phyloP scores from a whole-genome alignment of 345 rosid genomes.

The Crucihimalaya himalaica region DNA sequence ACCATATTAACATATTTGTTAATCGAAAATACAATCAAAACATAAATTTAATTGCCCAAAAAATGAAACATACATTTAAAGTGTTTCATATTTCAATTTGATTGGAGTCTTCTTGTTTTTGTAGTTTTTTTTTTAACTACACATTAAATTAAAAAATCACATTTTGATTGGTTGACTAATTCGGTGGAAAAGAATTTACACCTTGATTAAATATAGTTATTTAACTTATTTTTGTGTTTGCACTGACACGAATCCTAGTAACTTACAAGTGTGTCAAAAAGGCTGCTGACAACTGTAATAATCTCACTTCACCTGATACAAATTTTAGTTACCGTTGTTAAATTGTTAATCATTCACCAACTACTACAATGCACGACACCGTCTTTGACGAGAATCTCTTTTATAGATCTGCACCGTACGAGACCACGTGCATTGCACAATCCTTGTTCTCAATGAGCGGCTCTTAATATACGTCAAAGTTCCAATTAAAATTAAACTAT shows the following conservation, averaged over 20 bases:
- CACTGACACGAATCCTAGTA: neutral
- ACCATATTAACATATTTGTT: no score
- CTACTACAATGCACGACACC: constrained; percentile 29
- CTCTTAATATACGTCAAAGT: constrained; percentile 35
- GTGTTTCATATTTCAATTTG: no score
- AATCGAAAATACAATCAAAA: no score
- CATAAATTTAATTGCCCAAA: no score
- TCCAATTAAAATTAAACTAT: neutral
- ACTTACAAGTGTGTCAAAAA: neutral
- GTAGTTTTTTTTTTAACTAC: no score
- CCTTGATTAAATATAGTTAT: no score
- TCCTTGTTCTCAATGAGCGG: constrained; percentile 30
- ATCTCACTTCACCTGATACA: constrained; percentile 5
- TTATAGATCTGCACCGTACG: constrained; percentile 32
- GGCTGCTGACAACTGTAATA: neutral
- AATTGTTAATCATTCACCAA: neutral
- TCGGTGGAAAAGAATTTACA: no score
- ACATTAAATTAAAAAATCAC: no score
- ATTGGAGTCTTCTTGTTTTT: no score
- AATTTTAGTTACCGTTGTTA: constrained; percentile 22
- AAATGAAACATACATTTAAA: no score
- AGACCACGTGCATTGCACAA: constrained; percentile 37
- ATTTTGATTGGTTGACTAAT: no score
- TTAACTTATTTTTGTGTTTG: neutral
- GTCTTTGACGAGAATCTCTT: constrained; percentile 29